Evolutionary conservation across 805 yeast genomes (phyloP).

Genomic region (Saccharomycopsis oosterbeekiorum): DNA sequence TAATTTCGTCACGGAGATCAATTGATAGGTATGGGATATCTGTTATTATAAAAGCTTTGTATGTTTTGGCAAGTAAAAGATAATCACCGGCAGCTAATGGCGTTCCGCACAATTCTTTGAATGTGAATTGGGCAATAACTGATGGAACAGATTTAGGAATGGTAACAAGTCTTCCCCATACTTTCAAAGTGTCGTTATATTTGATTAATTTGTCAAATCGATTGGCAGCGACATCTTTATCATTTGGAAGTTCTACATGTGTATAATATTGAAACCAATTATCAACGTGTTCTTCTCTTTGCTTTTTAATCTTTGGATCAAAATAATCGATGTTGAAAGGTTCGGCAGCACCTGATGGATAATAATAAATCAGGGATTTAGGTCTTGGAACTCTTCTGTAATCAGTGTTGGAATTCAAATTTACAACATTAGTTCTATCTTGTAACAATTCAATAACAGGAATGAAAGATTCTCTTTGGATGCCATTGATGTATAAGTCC

Average conservation of each 20-base stretch:
- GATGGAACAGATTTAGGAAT: constrained; percentile 75
- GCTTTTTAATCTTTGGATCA: constrained; percentile 31
- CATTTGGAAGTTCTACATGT: constrained; percentile 33
- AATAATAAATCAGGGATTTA: constrained; percentile 64
- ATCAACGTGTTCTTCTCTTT: constrained; percentile 53
- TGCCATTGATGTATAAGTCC: constrained; percentile 86
- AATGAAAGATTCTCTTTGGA: constrained; percentile 82
- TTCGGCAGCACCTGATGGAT: constrained; percentile 45
- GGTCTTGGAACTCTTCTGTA: constrained; percentile 87
- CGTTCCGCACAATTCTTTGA: constrained; percentile 75
- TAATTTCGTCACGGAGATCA: constrained; percentile 69
- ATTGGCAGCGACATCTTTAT: constrained; percentile 26
- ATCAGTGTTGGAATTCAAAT: constrained; percentile 85
- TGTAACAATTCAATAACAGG: constrained; percentile 85
- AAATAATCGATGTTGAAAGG: constrained; percentile 26
- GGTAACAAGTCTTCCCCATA: constrained; percentile 80
- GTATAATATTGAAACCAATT: constrained; percentile 77
- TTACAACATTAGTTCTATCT: constrained; percentile 62
- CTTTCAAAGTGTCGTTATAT: constrained; percentile 28
- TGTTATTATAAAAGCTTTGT: constrained; percentile 73
- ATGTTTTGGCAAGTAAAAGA: constrained; percentile 66
- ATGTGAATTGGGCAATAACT: constrained; percentile 81
- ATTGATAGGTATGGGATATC: constrained; percentile 84
- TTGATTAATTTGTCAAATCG: constrained; percentile 26
- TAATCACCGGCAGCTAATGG: constrained; percentile 94